A percentile compares a stretch with the other conserved stretches of the same genome.
phyloP scores from a whole-genome alignment of 2,329 filamentous ascomycete genomes.

The Penicillium sp. region DNA sequence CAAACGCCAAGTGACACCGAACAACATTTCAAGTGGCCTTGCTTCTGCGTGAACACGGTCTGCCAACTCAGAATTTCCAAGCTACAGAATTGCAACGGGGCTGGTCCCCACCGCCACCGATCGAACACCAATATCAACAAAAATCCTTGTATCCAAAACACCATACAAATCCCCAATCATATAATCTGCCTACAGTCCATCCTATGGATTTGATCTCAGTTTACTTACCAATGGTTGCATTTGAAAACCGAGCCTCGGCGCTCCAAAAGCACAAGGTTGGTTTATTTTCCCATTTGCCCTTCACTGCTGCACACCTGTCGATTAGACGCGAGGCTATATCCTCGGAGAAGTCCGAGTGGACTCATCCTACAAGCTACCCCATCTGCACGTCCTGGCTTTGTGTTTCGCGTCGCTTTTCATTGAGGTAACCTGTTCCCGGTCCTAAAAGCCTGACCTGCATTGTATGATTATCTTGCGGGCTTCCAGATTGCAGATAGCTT shows the following conservation, averaged over 20 bases:
- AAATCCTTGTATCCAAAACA: not conserved
- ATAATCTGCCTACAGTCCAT: not conserved
- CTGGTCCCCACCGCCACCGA: slow-evolving; percentile 26
- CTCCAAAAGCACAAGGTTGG: slow-evolving; percentile 37
- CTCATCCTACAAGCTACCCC: slow-evolving; percentile 1
- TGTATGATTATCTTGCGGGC: slow-evolving; percentile 3
- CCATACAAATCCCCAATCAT: not conserved
- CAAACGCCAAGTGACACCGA: slow-evolving; percentile 37
- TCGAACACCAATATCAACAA: not conserved
- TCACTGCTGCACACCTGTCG: slow-evolving; percentile 13
- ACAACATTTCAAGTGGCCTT: slow-evolving; percentile 27
- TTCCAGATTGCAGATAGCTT: slow-evolving; percentile 16
- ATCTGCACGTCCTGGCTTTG: slow-evolving; percentile 2
- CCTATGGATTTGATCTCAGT: not conserved
- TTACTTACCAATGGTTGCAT: not conserved
- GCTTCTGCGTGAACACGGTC: slow-evolving; percentile 33
- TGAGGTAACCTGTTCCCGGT: slow-evolving; percentile 13
- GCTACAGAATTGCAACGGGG: slow-evolving; percentile 25
- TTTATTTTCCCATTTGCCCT: slow-evolving; percentile 26
- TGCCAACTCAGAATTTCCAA: not conserved
- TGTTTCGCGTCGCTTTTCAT: not conserved
- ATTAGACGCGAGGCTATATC: slow-evolving; percentile 9
- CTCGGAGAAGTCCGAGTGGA: slow-evolving; percentile 10
- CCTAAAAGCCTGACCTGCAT: slow-evolving; percentile 1
- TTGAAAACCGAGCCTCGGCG: slow-evolving; percentile 13